Base-by-base conservation (phyloP, 345 rosid genomes). In the Salix viminalis region DNA sequence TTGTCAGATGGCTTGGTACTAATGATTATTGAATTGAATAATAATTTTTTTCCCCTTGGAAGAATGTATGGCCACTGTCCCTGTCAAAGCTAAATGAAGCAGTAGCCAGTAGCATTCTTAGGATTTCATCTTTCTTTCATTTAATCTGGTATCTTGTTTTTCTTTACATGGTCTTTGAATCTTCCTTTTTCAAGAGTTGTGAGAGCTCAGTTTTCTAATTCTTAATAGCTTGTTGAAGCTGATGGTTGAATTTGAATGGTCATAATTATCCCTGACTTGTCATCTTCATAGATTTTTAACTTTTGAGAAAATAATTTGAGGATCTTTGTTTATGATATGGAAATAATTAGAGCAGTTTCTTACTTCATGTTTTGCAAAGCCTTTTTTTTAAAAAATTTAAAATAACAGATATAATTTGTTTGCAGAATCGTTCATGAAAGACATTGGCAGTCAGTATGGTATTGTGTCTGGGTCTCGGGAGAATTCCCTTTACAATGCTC, bases 401-500 rank as follows among this genome's bases (percentile, higher is more conserved):
- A 60, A 4, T 60, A 2, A n/a, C 5, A 60, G 26, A n/a, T 60
- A n/a, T 60, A 16, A 30, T 64, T 74, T 81, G 73, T 70, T 67
- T 87, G 88, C 89, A 96, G 98, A 92, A 64, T 84, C 87, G 69
- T 93, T 96, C 80, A 44, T 37, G 54, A 85, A 86, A 75, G 89
- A 87, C 34, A 93, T 96, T 72, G 99, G 99, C 75, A 96, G 99
- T 83, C 93, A 91, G 77, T 74, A 86, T 80, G 96, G 97, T 72
- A 93, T 96, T 75, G 83, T 88, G 70, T 86, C 98, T 70, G 96
- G 90, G 58, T 87, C 99, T 81, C 90, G 94, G 48, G 96, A 96
- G 86, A 96, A 96, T 76, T 88, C 99, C 54, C 92, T 96, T 58
- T 96, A 93, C 76, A 91, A 88, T 88, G 94, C 94, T 75, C 90